Evolutionary conservation across 441 rosid genomes (phyloP), one percentile per base, ranked within the genome.

Genomic region (Melastoma candidum): DNA sequence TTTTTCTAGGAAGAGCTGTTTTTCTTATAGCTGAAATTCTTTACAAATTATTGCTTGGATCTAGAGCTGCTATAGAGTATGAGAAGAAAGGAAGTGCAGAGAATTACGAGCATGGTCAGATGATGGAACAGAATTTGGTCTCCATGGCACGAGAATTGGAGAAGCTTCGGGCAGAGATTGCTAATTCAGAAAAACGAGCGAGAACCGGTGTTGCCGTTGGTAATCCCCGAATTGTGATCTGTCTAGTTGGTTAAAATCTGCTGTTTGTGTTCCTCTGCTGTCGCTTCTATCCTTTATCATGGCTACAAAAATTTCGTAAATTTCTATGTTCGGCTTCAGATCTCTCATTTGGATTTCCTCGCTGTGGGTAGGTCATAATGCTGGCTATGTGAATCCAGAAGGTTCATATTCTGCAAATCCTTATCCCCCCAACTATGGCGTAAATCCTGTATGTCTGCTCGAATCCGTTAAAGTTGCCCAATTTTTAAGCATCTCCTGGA

Each of bases 41-140:
- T 45, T 7, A 13, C 44, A 26, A 29, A 7, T 46, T 53, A 49
- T 49, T 59, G 29, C 52, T 59, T 51, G 39, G 44, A n/a, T 69
- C 24, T 58, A 88, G 97, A 73, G 80, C 83, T 72, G 97, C 98
- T 48, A 81, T 85, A 56, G 97, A 88, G 68, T 75, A 75, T 66
- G 98, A 88, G 77, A 92, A 92, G 89, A 92, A 92, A 78, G 92
- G 94, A 58, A 88, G 83, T 62, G 97, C 98, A 0, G 97, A 92
- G 48, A 92, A 88, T 63, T 92, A 85, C 56, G 98, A 92, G 64
- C 96, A 85, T 56, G 97, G 95, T 26, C 83, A 83, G 69, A 74
- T 69, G 53, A 92, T 92, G 97, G 95, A 85, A 83, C 85, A 82
- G 49, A 92, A 92, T 53, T 64, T 92, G 84, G 68, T 92, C 60